Evolutionary conservation across 257 asterid species (phyloP).

Genomic region (Solanum medicagineum): DNA sequence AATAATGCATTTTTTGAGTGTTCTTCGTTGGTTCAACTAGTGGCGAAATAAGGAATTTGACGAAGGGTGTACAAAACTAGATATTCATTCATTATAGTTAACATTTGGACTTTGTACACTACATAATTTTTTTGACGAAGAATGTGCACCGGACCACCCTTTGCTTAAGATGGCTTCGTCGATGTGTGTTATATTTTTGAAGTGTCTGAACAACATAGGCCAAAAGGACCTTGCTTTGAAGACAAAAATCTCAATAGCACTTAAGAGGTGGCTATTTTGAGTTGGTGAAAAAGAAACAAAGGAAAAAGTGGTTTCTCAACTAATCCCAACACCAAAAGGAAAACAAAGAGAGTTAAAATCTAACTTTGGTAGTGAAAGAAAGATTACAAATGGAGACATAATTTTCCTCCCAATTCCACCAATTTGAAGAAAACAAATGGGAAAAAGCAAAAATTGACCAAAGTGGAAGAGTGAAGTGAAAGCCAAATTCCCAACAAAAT

Average conservation of each 20-base stretch:
- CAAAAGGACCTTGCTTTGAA: not conserved
- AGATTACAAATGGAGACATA: not conserved
- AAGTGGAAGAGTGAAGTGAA: not conserved
- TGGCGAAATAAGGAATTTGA: not conserved
- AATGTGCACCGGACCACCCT: not conserved
- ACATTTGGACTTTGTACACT: not conserved
- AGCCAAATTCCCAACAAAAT: not conserved
- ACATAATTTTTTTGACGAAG: not conserved
- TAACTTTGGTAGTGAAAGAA: not conserved
- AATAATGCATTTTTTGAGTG: not conserved
- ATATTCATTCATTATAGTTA: not conserved
- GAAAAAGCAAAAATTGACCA: not conserved
- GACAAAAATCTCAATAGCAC: not conserved
- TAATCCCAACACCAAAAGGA: not conserved
- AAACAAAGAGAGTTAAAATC: not conserved
- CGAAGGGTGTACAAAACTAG: not conserved
- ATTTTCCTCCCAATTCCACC: not conserved
- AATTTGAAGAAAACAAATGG: not conserved
- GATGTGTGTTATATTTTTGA: not conserved
- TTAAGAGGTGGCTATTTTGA: not conserved
- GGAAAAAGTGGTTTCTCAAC: not conserved
- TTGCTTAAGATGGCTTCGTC: not conserved
- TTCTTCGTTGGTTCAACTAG: fast-evolving
- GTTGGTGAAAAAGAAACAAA: not conserved
- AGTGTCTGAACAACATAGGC: not conserved